A percentile compares a stretch with the other conserved stretches of the same genome.
Conservation (phyloP, 306 rosid species). For the Ceratonia siliqua region DNA sequence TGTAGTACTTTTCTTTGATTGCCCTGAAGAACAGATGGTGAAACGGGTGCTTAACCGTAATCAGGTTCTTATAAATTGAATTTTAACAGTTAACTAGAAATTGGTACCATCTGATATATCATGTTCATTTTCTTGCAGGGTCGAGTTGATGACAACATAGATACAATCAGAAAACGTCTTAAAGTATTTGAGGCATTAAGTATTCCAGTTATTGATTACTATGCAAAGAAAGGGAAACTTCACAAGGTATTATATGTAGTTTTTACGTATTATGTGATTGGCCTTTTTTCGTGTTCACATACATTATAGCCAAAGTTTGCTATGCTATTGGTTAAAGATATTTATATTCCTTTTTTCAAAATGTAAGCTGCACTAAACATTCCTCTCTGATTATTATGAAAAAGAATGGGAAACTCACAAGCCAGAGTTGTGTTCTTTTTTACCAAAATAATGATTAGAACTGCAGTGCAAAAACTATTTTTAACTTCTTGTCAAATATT, state of each 20-base stretch:
- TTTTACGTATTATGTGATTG: slow-evolving; percentile 30
- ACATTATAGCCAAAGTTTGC: neutral
- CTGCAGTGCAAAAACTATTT: neutral
- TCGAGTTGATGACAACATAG: slow-evolving; percentile 91
- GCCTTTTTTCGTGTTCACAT: neutral
- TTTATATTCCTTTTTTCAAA: slow-evolving; percentile 10
- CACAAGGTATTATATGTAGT: slow-evolving; percentile 52
- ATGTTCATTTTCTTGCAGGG: slow-evolving; percentile 59
- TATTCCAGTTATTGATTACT: slow-evolving; percentile 80
- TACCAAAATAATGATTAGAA: neutral
- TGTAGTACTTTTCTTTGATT: slow-evolving; percentile 90
- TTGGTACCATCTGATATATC: slow-evolving; percentile 26
- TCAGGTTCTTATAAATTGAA: slow-evolving; percentile 56
- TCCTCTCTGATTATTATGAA: slow-evolving; percentile 13
- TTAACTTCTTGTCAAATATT: slow-evolving; percentile 1
- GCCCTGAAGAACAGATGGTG: slow-evolving; percentile 95
- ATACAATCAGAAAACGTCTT: slow-evolving; percentile 84
- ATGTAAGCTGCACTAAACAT: slow-evolving; percentile 1
- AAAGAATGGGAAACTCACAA: slow-evolving; percentile 20
- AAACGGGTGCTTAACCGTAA: slow-evolving; percentile 90
- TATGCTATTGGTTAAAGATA: slow-evolving; percentile 5
- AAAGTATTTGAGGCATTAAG: slow-evolving; percentile 69
- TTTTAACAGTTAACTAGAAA: neutral
- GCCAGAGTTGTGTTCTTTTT: slow-evolving; percentile 15
- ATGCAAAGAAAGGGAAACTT: slow-evolving; percentile 76